A percentile compares a stretch with the other conserved stretches of the same genome.
These are phyloP conservation scores for Lentinula lateritia DNA, from an alignment of 768 basidiomycete species.

Conservation along the genomic window DNA sequence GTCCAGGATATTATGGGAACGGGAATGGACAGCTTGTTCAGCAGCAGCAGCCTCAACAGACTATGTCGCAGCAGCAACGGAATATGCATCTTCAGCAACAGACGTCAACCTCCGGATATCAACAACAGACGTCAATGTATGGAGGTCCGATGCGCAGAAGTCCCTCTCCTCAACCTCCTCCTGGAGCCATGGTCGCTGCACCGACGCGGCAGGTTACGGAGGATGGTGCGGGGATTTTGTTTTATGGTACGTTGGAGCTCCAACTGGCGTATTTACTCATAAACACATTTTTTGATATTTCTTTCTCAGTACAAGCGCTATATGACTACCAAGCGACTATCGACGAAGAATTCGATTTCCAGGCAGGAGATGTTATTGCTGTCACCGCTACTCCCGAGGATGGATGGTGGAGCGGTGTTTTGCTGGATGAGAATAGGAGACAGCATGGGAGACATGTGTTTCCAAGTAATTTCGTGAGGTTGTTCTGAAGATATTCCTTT, in stretches of 20 bases:
- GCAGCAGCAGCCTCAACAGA: background rate
- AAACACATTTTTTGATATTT: background rate
- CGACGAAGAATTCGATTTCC: slow-evolving; percentile 74
- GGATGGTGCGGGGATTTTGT: slow-evolving; percentile 10
- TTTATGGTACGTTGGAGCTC: slow-evolving; percentile 10
- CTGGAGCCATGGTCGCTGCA: slow-evolving; percentile 25
- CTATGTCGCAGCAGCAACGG: background rate
- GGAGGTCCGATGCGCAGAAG: slow-evolving; percentile 17
- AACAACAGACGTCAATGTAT: background rate
- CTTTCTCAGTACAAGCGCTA: slow-evolving; percentile 51
- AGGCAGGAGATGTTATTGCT: slow-evolving; percentile 68
- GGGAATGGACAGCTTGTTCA: background rate
- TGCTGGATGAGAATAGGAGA: slow-evolving; percentile 46
- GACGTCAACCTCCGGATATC: background rate
- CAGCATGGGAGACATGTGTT: slow-evolving; percentile 48
- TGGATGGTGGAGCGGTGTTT: slow-evolving; percentile 76
- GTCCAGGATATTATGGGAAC: slow-evolving; percentile 6
- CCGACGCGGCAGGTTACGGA: slow-evolving; percentile 31
- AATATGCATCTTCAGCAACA: slow-evolving; percentile 1
- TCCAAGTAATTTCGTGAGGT: slow-evolving; percentile 57
- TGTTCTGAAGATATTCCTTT: slow-evolving; percentile 31
- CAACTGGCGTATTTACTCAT: background rate
- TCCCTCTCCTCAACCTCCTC: slow-evolving; percentile 42
- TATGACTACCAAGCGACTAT: slow-evolving; percentile 60
- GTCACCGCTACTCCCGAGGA: slow-evolving; percentile 71